Base-by-base conservation (phyloP, 176 grass and related monocot genomes). In the Aegilops speltoides region DNA sequence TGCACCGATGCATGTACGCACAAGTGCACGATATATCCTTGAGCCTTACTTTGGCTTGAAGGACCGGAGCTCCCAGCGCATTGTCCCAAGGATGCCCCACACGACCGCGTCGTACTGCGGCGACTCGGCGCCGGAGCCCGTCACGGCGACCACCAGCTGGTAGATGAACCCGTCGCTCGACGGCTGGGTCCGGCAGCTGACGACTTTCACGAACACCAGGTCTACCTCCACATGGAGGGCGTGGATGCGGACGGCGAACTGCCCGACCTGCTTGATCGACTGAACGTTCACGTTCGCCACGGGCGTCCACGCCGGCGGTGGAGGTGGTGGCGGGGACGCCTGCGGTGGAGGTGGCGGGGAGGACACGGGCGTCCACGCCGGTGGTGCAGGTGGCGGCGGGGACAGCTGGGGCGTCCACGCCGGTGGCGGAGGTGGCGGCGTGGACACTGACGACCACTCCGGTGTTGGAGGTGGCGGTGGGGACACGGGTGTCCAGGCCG, bases 1-100 rank as follows among this genome's bases (percentile, higher is more conserved):
- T 48, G 10, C 6, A 76, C 10, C 4, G 43, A 14, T 46, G 43
- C 12, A 48, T 48, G 32, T 64, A 3, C 2, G 28, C 15, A 17
- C 10, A 16, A 52, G 41, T 45, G 43, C 60, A 12, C 3, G 60
- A 25, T 8, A 10, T 25, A 63, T 23, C 9, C 22, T 24, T 1
- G 60, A n/a, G 60, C 60, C 9, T 78, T 59, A 84, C 29, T 31
- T 85, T 10, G 54, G 72, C n/a, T 66, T 41, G 79, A 90, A 86
- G 12, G 52, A 83, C 52, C 12, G 20, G 79, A 90, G 84, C 88
- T 86, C 28, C 88, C 88, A 90, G 1, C 19, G 24, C 64, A 4
- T 56, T 3, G 79, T 90, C 5, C 73, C 64, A 5, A 70, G 12
- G 73, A 86, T 72, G 23, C 88, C 88, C 88, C 88, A 90, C 11